Evolutionary conservation across 2,329 filamentous ascomycete genomes (phyloP).

Genomic region (Bipolaris gigantea): DNA sequence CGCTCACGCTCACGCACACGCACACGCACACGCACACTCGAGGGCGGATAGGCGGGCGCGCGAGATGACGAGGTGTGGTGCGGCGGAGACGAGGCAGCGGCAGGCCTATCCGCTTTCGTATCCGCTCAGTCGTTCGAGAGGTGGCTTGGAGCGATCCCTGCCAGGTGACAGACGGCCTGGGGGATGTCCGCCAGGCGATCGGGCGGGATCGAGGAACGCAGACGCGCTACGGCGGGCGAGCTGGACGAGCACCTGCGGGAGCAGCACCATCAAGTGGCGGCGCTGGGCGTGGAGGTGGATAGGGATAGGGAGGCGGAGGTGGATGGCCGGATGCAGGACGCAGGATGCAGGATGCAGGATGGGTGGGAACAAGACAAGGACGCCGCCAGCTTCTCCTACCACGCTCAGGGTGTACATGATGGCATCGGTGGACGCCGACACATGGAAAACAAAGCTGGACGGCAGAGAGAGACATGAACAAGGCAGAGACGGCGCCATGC

Average conservation of each 20-base stretch:
- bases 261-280: neutral
- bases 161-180: constrained; percentile 12
- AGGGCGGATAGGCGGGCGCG: constrained; percentile 20
- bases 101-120: constrained; percentile 22
- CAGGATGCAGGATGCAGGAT: no score
- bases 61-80: constrained; percentile 29
- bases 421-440: neutral
- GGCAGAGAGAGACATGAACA: neutral
- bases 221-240: constrained; percentile 1
- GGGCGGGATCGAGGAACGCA: constrained; percentile 12
- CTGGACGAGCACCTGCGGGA: neutral
- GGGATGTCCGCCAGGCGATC: constrained; percentile 5
- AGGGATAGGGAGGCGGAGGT: no score
- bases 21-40: neutral
- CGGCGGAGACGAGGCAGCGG: constrained; percentile 24
- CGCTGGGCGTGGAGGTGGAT: no score
- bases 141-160: constrained; percentile 37
- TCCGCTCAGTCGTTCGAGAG: constrained; percentile 30
- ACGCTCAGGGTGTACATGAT: no score
- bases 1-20: neutral
- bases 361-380: neutral
- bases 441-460: constrained; percentile 2
- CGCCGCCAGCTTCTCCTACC: neutral
- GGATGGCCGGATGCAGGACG: no score
- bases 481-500: constrained; percentile 22